These are phyloP conservation scores for Fusarium dimerum DNA, from an alignment of 2,329 filamentous ascomycete species.

Conservation along the genomic window DNA sequence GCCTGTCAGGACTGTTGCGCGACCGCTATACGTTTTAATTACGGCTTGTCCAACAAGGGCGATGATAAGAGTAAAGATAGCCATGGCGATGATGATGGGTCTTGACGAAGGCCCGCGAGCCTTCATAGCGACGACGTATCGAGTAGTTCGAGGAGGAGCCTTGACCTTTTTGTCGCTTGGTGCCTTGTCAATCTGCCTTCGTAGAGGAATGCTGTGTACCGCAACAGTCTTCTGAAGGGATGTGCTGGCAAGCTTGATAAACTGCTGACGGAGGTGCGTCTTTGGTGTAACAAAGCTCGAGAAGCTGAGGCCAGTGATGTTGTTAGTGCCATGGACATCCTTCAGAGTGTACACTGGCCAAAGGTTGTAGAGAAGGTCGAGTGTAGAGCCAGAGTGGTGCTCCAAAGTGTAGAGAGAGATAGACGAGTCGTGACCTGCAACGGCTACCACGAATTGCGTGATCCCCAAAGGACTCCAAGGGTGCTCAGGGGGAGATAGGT, in stretches of 20 bases:
- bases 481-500: constrained; percentile 59
- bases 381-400: constrained; percentile 51
- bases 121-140: constrained; percentile 69
- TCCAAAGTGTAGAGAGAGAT: constrained; percentile 79
- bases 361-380: constrained; percentile 54
- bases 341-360: constrained; percentile 55
- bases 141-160: constrained; percentile 51
- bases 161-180: constrained; percentile 38
- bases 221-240: constrained; percentile 78
- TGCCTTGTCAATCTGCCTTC: constrained; percentile 41
- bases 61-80: constrained; percentile 60
- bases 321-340: constrained; percentile 52
- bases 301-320: constrained; percentile 61
- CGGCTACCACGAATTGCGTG: constrained; percentile 77
- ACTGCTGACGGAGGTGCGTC: constrained; percentile 38
- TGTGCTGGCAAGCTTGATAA: constrained; percentile 75
- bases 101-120: constrained; percentile 53
- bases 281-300: constrained; percentile 59
- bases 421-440: constrained; percentile 77
- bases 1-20: constrained; percentile 57
- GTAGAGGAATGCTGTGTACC: constrained; percentile 76
- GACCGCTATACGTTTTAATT: constrained; percentile 62
- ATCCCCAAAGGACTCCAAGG: constrained; percentile 56
- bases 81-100: constrained; percentile 54
- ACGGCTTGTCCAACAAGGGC: constrained; percentile 64